A percentile compares a stretch with the other conserved stretches of the same genome.
Conservation (phyloP, 1,284 basidiomycete species). For the Apiotrichum veenhuisii region DNA sequence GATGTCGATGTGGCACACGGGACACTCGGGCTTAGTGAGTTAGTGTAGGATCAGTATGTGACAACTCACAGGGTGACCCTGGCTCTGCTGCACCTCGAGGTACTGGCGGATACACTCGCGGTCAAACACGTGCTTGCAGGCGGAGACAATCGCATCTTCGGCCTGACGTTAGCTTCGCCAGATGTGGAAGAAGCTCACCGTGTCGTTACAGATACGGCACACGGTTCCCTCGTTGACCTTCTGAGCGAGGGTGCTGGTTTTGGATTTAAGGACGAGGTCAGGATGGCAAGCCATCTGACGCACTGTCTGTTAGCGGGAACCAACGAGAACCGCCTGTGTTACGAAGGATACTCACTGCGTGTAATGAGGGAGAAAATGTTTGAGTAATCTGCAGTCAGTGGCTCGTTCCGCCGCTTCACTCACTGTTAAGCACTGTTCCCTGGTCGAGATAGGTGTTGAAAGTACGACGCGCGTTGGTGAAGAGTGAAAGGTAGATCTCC, state of each 20-base stretch:
- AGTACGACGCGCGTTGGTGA: slow-evolving; percentile 86
- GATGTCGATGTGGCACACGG: slow-evolving; percentile 87
- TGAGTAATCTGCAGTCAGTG: slow-evolving; percentile 67
- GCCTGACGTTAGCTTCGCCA: slow-evolving; percentile 43
- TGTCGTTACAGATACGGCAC: slow-evolving; percentile 93
- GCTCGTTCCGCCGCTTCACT: slow-evolving; percentile 37
- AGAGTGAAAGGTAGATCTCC: slow-evolving; percentile 88
- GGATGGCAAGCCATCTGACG: slow-evolving; percentile 90
- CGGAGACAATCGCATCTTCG: slow-evolving; percentile 92
- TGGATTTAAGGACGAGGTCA: slow-evolving; percentile 74
- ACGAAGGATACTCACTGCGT: slow-evolving; percentile 34
- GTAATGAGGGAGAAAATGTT: slow-evolving; percentile 74
- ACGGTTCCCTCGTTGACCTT: slow-evolving; percentile 65
- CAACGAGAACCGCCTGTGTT: neutral
- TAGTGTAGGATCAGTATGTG: neutral
- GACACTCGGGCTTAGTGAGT: slow-evolving; percentile 74
- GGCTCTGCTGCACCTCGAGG: slow-evolving; percentile 59
- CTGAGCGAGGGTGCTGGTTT: slow-evolving; percentile 71
- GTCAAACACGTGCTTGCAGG: slow-evolving; percentile 67
- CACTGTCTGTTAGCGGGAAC: slow-evolving; percentile 52
- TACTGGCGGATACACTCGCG: slow-evolving; percentile 96
- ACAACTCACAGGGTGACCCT: slow-evolving; percentile 64
- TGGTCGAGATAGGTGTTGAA: slow-evolving; percentile 87
- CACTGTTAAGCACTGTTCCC: slow-evolving; percentile 88
- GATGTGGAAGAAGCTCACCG: slow-evolving; percentile 52